phyloP scores from a whole-genome alignment of 108 stramenopile genomes.

The Nitzschia sp. region DNA sequence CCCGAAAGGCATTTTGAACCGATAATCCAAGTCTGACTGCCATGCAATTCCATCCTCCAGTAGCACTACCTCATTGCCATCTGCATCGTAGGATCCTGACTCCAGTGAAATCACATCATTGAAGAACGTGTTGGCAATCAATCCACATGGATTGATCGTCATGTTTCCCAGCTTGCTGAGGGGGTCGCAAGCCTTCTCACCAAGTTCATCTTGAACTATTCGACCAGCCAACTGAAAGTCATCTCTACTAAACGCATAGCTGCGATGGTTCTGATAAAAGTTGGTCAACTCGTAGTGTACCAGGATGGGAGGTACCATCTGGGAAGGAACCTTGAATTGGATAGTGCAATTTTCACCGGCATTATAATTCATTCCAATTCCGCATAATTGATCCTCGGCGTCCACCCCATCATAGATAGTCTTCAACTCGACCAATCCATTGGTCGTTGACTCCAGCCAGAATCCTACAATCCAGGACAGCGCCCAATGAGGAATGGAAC shows the following conservation, averaged over 20 bases:
- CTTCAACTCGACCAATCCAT: conserved; percentile 61
- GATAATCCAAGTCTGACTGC: conserved; percentile 87
- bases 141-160: conserved; percentile 94
- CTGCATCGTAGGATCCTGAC: conserved; percentile 42
- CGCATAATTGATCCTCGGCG: conserved; percentile 37
- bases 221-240: conserved; percentile 52
- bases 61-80: conserved; percentile 43
- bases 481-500: neutral
- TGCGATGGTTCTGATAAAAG: conserved; percentile 98
- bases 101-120: conserved; percentile 81
- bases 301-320: conserved; percentile 88
- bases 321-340: conserved; percentile 47
- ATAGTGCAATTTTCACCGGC: conserved; percentile 39
- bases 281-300: conserved; percentile 95
- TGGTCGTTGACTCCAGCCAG: conserved; percentile 50
- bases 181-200: conserved; percentile 48
- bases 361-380: conserved; percentile 45
- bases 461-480: conserved; percentile 40
- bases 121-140: conserved; percentile 98
- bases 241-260: conserved; percentile 64
- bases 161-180: conserved; percentile 59
- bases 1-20: conserved; percentile 81
- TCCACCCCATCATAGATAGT: conserved; percentile 52
- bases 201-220: conserved; percentile 21
- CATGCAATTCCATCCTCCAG: conserved; percentile 93